Evolutionary conservation across 495 filamentous ascomycete genomes (phyloP).

Genomic region (Platismatia glauca): DNA sequence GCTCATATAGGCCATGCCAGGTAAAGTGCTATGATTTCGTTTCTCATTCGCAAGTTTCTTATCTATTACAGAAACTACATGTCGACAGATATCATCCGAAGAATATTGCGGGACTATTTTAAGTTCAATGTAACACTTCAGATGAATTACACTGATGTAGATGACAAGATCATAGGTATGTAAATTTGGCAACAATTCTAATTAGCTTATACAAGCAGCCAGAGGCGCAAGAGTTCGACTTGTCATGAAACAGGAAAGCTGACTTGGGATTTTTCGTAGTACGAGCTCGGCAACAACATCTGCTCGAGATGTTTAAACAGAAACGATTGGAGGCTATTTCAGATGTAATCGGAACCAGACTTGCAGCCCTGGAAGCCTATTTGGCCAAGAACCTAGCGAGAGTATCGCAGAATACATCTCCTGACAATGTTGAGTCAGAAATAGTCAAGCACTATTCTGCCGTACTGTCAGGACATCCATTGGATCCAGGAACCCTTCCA

Average conservation of each 20-base stretch:
- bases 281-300: conserved; percentile 65
- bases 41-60: background rate
- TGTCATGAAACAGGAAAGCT: no score
- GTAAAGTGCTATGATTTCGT: background rate
- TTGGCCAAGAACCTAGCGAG: conserved; percentile 64
- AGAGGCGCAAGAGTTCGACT: no score
- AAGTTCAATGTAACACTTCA: conserved; percentile 81
- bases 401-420: conserved; percentile 34
- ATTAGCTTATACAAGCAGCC: no score
- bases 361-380: conserved; percentile 63
- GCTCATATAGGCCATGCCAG: conserved; percentile 83
- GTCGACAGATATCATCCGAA: conserved; percentile 80
- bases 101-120: conserved; percentile 82
- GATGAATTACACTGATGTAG: conserved; percentile 84
- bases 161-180: conserved; percentile 5
- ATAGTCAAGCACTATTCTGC: conserved; percentile 53
- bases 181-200: background rate
- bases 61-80: conserved; percentile 60
- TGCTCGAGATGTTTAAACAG: conserved; percentile 51
- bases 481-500: conserved; percentile 53
- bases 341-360: conserved; percentile 44
- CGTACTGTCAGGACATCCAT: conserved; percentile 42
- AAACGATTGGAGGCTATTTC: conserved; percentile 39
- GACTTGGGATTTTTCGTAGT: conserved; percentile 60
- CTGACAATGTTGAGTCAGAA: conserved; percentile 26